These are phyloP conservation scores for Penicillium canescens DNA, from an alignment of 495 filamentous ascomycete species.

Conservation along the genomic window DNA sequence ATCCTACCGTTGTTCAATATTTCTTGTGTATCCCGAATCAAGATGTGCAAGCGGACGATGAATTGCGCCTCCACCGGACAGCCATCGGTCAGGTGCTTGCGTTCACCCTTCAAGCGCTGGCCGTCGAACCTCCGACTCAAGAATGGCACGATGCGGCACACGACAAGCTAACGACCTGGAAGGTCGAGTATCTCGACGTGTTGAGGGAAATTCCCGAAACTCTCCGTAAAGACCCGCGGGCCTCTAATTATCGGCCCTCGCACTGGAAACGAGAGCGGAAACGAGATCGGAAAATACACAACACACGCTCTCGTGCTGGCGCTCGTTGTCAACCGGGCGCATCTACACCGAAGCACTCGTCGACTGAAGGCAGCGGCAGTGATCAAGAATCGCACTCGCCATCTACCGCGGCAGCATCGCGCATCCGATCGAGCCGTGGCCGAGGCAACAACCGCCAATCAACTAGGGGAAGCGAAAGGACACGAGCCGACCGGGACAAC, in stretches of 20 bases:
- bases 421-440: constrained; percentile 14
- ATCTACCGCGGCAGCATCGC: constrained; percentile 20
- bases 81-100: constrained; percentile 47
- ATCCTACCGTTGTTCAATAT: constrained; percentile 23
- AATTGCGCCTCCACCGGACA: constrained; percentile 36
- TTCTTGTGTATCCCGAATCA: constrained; percentile 31
- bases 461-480: constrained; percentile 15
- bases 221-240: too few relatives aligned
- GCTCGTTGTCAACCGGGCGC: constrained; percentile 19
- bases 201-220: constrained; percentile 28
- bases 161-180: constrained; percentile 23
- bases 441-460: constrained; percentile 13
- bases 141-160: constrained; percentile 39
- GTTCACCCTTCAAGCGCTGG: constrained; percentile 46
- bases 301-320: constrained; percentile 26
- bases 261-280: constrained; percentile 24
- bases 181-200: constrained; percentile 29
- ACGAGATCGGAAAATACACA: constrained; percentile 27
- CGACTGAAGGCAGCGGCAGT: constrained; percentile 23
- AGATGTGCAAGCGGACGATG: constrained; percentile 27
- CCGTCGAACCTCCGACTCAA: constrained; percentile 27
- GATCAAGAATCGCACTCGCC: constrained; percentile 22
- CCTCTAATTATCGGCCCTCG: constrained; percentile 30
- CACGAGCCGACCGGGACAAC: constrained; percentile 8
- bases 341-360: constrained; percentile 50